phyloP scores from a whole-genome alignment of 2,329 filamentous ascomycete species.

The Mycosphaerella arachidis region DNA sequence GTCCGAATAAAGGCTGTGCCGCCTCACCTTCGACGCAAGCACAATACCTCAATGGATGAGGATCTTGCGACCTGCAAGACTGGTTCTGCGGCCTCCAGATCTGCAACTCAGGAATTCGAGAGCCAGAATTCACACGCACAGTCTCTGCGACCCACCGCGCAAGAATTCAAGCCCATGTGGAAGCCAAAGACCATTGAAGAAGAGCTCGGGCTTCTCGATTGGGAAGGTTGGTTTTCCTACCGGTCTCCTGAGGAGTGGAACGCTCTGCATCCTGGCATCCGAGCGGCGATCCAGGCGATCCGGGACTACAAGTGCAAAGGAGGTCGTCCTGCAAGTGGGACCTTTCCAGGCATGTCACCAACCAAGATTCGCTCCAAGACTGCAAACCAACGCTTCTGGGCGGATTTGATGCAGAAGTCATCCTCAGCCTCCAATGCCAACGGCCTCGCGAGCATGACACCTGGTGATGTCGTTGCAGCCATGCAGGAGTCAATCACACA shows the following conservation, averaged over 20 bases:
- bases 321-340: not conserved
- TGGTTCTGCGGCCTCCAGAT: not conserved
- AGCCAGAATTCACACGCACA: slow-evolving; percentile 1
- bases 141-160: slow-evolving; percentile 25
- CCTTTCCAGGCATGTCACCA: slow-evolving; percentile 1
- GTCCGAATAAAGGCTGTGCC: not conserved
- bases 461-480: not conserved
- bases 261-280: not conserved
- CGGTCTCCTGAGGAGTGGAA: not conserved
- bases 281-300: not conserved
- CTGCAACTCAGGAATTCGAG: not conserved
- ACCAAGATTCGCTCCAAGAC: slow-evolving; percentile 4
- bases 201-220: slow-evolving; percentile 11
- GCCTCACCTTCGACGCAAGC: not conserved
- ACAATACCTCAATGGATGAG: not conserved
- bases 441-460: not conserved
- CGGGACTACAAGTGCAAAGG: slow-evolving; percentile 2
- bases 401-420: not conserved
- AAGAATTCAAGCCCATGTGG: slow-evolving; percentile 24
- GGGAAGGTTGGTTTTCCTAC: slow-evolving; percentile 2
- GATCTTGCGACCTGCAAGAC: not conserved
- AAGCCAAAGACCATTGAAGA: slow-evolving; percentile 12
- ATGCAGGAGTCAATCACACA: not conserved
- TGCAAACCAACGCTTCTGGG: not conserved
- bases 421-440: not conserved